phyloP scores from a whole-genome alignment of 2,329 filamentous ascomycete genomes.

The Chalara sp. region DNA sequence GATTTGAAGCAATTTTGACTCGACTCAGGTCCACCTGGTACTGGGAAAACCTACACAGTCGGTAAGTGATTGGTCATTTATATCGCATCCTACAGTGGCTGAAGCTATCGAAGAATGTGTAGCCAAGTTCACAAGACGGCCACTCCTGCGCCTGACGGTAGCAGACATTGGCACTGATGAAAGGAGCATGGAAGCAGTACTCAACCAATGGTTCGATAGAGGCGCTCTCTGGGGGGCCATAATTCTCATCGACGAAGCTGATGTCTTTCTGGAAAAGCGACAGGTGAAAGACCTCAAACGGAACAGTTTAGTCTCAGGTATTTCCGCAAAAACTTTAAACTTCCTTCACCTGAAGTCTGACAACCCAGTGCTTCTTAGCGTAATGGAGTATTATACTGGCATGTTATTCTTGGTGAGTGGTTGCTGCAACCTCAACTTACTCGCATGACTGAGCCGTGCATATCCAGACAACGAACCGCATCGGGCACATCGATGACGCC shows the following conservation, averaged over 20 bases:
- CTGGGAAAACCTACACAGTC: neutral
- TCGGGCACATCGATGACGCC: neutral
- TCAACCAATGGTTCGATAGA: neutral
- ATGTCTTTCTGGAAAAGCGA: neutral
- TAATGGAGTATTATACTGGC: neutral
- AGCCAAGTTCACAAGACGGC: neutral
- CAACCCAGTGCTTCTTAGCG: neutral
- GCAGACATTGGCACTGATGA: neutral
- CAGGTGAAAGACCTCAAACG: neutral
- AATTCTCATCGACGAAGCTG: neutral
- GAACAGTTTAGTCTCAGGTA: neutral
- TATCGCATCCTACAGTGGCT: neutral
- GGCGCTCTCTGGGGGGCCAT: neutral
- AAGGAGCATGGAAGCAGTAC: neutral
- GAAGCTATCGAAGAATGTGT: neutral
- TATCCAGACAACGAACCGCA: neutral
- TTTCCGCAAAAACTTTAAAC: neutral
- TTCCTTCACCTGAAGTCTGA: neutral
- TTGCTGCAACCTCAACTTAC: too few species aligned
- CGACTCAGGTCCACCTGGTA: neutral
- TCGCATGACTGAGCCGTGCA: too few species aligned
- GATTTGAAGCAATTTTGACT: neutral
- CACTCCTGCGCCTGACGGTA: neutral
- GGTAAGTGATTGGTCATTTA: neutral
- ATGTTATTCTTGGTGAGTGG: neutral